These are phyloP conservation scores for Fragaria ananassa DNA, from an alignment of 306 rosid species.

Conservation along the genomic window DNA sequence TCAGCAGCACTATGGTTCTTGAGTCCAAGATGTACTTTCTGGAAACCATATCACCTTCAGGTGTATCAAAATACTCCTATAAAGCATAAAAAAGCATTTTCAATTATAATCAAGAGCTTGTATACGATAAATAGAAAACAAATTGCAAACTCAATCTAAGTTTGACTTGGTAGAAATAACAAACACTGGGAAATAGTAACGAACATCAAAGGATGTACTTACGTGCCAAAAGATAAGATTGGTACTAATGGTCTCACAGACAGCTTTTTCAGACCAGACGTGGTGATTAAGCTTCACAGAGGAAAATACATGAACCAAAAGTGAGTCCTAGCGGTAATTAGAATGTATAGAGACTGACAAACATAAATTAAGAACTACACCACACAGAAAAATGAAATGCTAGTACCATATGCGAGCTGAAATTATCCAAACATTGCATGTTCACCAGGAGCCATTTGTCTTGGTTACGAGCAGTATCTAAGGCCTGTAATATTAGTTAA, in stretches of 20 bases:
- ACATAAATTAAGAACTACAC: background rate
- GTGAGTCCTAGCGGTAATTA: background rate
- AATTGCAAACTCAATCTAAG: background rate
- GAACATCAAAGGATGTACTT: background rate
- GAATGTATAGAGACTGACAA: background rate
- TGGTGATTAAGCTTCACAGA: background rate
- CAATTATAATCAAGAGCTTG: background rate
- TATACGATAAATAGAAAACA: background rate
- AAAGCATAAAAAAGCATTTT: background rate
- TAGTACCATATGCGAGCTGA: slow-evolving; percentile 1
- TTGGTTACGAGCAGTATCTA: background rate
- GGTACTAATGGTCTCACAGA: background rate
- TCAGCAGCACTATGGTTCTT: background rate
- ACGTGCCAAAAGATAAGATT: background rate
- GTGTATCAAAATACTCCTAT: background rate
- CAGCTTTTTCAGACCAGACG: background rate
- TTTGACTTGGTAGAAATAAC: background rate
- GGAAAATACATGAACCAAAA: background rate
- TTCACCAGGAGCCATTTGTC: slow-evolving; percentile 2
- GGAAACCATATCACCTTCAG: background rate
- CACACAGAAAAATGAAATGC: background rate
- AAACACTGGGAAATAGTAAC: background rate
- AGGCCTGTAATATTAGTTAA: background rate
- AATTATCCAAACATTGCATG: background rate
- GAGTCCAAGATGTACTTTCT: background rate